phyloP scores from a whole-genome alignment of 768 basidiomycete genomes.

The Suillus decipiens region DNA sequence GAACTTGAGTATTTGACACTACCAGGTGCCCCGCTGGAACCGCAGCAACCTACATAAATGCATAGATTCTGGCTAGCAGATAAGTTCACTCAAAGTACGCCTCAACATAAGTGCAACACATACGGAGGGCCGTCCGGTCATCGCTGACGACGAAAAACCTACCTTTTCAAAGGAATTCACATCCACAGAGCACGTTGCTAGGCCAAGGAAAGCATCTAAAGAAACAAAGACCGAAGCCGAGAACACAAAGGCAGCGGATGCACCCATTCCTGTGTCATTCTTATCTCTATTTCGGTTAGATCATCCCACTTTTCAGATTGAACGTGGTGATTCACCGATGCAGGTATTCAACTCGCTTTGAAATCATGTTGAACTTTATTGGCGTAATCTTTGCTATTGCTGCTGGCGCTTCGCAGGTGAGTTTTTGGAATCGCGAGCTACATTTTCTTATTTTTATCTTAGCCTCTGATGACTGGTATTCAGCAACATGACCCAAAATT shows the following conservation, averaged over 20 bases:
- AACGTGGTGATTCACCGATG: slow-evolving; percentile 17
- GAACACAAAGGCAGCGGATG: slow-evolving; percentile 28
- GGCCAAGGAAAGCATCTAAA: no score
- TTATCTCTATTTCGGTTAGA: slow-evolving; percentile 50
- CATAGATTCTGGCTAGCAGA: no score
- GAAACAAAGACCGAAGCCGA: no score
- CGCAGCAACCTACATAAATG: no score
- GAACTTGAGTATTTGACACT: no score
- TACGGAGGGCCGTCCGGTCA: no score
- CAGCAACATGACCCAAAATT: slow-evolving; percentile 45
- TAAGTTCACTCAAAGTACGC: no score
- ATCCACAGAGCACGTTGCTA: no score
- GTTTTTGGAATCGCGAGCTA: slow-evolving; percentile 17
- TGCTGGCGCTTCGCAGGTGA: slow-evolving; percentile 80
- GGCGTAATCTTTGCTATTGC: slow-evolving; percentile 72
- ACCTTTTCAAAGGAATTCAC: no score
- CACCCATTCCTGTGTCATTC: slow-evolving; percentile 41
- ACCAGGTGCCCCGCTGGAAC: no score
- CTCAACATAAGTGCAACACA: no score
- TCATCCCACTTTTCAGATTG: not conserved
- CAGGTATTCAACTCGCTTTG: slow-evolving; percentile 75
- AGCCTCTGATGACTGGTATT: slow-evolving; percentile 51
- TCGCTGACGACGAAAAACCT: no score
- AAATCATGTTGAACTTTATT: slow-evolving; percentile 65
- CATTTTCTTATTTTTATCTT: not conserved